These are phyloP conservation scores for Pascua guehoae DNA, from an alignment of 1,284 basidiomycete species.

Conservation along the genomic window DNA sequence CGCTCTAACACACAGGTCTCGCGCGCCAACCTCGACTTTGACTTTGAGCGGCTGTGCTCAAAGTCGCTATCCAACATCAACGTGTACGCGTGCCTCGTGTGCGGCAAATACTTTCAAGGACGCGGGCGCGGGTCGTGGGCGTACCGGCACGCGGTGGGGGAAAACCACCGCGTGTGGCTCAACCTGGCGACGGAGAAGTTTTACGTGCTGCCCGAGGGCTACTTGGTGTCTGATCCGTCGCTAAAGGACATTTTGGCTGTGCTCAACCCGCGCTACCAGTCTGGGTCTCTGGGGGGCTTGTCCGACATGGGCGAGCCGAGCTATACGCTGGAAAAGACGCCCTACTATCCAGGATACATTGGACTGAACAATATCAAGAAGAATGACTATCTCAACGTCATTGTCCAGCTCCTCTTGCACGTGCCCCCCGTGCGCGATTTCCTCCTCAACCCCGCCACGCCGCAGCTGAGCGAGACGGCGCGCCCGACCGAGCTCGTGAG, in stretches of 20 bases:
- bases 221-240: constrained; percentile 90
- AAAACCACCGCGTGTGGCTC: constrained; percentile 97
- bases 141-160: constrained; percentile 94
- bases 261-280: constrained; percentile 72
- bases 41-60: constrained; percentile 98
- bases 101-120: constrained; percentile 98
- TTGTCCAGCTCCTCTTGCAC: constrained; percentile 90
- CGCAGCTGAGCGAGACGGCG: constrained; percentile 37
- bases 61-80: constrained; percentile 95
- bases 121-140: constrained; percentile 89
- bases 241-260: constrained; percentile 91
- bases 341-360: constrained; percentile 90
- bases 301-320: constrained; percentile 61
- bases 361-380: constrained; percentile 96
- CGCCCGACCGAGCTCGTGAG: constrained; percentile 69
- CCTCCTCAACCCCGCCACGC: constrained; percentile 67
- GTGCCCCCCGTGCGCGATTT: constrained; percentile 84
- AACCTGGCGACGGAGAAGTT: constrained; percentile 93
- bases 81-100: constrained; percentile 95
- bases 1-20: constrained; percentile 62
- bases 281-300: constrained; percentile 52
- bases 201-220: constrained; percentile 96
- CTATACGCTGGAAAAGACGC: constrained; percentile 74
- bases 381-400: constrained; percentile 96
- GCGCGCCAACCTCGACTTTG: constrained; percentile 86